Base-by-base conservation (phyloP, 495 filamentous ascomycete genomes). In the Aspergillus indologenus region DNA sequence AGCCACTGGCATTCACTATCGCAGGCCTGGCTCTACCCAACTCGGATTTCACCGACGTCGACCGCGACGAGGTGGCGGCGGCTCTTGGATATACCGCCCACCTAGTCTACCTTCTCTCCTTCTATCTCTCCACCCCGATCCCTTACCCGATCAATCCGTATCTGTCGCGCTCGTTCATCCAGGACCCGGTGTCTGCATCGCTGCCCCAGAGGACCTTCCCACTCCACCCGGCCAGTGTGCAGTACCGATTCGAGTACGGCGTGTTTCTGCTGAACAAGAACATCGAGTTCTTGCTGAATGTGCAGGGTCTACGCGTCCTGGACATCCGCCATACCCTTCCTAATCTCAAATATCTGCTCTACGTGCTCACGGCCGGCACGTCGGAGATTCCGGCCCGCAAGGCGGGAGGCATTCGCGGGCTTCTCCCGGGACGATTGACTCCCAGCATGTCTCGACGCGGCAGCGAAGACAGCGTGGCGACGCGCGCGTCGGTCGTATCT, bases 211-310 rank as follows among this genome's bases (percentile, higher is more conserved):
- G 89, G 19, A 87, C 83, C 2, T 95, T 90, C 68, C 94, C 93
- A 1, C 80, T 98, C 0, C 91, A 90, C 69, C 80, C 87, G 34
- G 87, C 89, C 57, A 85, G 84, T 14, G 85, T 92, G 7, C 81
- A 87, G 26, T 96, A 89, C 65, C 84, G 92, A 11, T 96, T 97
- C 67, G 93, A 97, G 61, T 98, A 98, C 75, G 94, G 80, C 5
- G 91, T 96, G 61, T 98, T 98, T 62, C 73, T 98, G 12, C 78
- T 98, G 4, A 97, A 98, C 72, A 93, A 96, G 66, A 80, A 97
- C 64, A 90, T 98, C 47, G 93, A 98, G 73, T 81, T 89, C 44
- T 77, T 98, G 26, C 89, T 91, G 60, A 83, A 79, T 57, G 78
- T 82, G n/a, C 83, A 88, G 57, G 89, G 87, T 0, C 69, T 96